These are phyloP conservation scores for Paramecium biaurelia DNA, from an alignment of 73 alveolate genomes.

Conservation along the genomic window DNA sequence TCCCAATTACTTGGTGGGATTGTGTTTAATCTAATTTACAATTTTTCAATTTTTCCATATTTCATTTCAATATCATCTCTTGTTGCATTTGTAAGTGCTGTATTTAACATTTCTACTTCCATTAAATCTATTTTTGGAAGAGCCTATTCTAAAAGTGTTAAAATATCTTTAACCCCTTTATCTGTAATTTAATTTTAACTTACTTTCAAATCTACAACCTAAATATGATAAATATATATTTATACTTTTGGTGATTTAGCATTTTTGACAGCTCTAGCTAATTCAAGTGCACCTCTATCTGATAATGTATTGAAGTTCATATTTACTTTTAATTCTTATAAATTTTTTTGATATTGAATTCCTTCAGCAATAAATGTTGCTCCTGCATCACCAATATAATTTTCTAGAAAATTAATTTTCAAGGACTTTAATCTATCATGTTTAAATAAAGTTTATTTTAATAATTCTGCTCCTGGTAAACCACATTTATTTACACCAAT, in stretches of 20 bases:
- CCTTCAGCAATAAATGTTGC: slow-evolving; percentile 47
- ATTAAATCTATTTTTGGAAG: not conserved
- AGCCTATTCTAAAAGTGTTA: not conserved
- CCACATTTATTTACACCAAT: slow-evolving; percentile 59
- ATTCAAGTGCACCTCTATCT: slow-evolving; percentile 45
- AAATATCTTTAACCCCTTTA: not conserved
- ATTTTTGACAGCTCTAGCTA: slow-evolving; percentile 11
- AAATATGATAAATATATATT: not conserved
- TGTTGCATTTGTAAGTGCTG: slow-evolving; percentile 59
- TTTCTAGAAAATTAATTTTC: slow-evolving; percentile 7
- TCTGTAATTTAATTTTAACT: slow-evolving; percentile 12
- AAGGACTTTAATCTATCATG: slow-evolving; percentile 44
- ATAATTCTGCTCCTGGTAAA: slow-evolving; percentile 50
- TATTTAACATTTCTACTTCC: slow-evolving; percentile 36
- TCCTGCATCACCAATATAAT: slow-evolving; percentile 45
- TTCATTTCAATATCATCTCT: slow-evolving; percentile 42
- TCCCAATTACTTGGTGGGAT: slow-evolving; percentile 58
- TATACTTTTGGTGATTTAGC: slow-evolving; percentile 41
- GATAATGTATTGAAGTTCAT: not conserved
- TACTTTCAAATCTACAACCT: slow-evolving; percentile 29
- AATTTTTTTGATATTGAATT: not conserved
- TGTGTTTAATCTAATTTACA: not conserved
- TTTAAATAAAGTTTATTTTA: slow-evolving; percentile 40
- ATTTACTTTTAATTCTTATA: slow-evolving; percentile 1
- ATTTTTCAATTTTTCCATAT: not conserved